These are phyloP conservation scores for Mycena filopes DNA, from an alignment of 768 basidiomycete species.

Conservation along the genomic window DNA sequence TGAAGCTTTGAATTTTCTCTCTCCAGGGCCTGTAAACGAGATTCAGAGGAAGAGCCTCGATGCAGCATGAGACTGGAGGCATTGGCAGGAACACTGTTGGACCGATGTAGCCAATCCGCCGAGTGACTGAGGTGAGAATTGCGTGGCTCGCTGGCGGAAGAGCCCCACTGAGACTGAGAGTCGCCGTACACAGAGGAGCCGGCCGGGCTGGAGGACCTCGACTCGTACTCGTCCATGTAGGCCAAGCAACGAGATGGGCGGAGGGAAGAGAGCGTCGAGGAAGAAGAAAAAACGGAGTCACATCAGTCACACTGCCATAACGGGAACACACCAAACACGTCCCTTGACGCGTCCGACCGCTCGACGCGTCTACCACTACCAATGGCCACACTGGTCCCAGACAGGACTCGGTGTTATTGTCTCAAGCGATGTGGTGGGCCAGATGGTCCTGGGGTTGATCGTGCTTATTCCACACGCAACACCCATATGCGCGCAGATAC, in stretches of 20 bases:
- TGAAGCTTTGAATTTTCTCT: neutral
- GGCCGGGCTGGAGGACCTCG: neutral
- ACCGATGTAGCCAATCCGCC: neutral
- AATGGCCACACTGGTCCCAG: neutral
- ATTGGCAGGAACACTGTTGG: neutral
- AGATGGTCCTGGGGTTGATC: neutral
- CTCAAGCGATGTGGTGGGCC: conserved; percentile 2
- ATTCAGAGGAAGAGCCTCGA: neutral
- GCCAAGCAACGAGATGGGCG: neutral
- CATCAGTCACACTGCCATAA: neutral
- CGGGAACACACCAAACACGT: neutral
- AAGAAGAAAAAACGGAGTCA: neutral
- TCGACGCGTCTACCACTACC: no score
- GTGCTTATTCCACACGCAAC: neutral
- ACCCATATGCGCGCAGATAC: neutral
- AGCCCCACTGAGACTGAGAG: neutral
- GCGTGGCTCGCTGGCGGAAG: neutral
- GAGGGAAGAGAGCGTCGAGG: neutral
- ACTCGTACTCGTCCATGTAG: neutral
- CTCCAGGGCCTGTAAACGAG: neutral
- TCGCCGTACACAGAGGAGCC: neutral
- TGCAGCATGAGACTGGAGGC: neutral
- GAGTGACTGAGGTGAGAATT: neutral
- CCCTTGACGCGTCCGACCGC: neutral
- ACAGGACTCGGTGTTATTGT: neutral